These are phyloP conservation scores for Saccharomyces hybrid DNA, from an alignment of 1,139 yeast genomes.

Conservation along the genomic window DNA sequence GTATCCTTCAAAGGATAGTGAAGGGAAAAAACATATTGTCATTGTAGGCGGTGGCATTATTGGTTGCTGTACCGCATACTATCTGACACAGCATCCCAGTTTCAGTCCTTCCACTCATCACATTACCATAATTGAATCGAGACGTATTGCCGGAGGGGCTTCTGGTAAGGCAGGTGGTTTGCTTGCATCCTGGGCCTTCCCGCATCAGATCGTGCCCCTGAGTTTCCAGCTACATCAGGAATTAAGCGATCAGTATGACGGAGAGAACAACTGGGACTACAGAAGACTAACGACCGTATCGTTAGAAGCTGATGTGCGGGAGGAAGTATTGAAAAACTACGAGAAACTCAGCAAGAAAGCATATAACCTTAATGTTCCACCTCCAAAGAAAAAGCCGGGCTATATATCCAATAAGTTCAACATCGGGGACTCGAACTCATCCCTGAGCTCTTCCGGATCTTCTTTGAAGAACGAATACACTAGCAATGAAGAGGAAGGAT, in stretches of 20 bases:
- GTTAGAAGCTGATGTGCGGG: conserved; percentile 59
- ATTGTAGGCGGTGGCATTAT: conserved; percentile 93
- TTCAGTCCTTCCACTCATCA: conserved; percentile 67
- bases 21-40: conserved; percentile 60
- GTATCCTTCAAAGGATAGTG: conserved; percentile 48
- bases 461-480: conserved; percentile 1
- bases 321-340: conserved; percentile 26
- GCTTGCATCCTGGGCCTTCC: conserved; percentile 93
- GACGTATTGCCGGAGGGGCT: conserved; percentile 95
- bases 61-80: conserved; percentile 93
- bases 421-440: conserved; percentile 6
- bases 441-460: conserved; percentile 5
- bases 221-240: conserved; percentile 83
- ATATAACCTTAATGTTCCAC: conserved; percentile 10
- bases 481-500: neutral
- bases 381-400: conserved; percentile 9
- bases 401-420: conserved; percentile 5
- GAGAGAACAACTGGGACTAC: conserved; percentile 87
- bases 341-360: conserved; percentile 3
- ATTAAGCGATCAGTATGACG: conserved; percentile 67
- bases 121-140: conserved; percentile 82
- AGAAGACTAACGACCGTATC: conserved; percentile 81
- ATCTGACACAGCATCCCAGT: conserved; percentile 71
- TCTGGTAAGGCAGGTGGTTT: conserved; percentile 97
- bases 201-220: conserved; percentile 85